Percentiles rank a stretch among this genome's conserved stretches.
Conservation (phyloP, 495 filamentous ascomycete genomes). For the Penicillium steckii region DNA sequence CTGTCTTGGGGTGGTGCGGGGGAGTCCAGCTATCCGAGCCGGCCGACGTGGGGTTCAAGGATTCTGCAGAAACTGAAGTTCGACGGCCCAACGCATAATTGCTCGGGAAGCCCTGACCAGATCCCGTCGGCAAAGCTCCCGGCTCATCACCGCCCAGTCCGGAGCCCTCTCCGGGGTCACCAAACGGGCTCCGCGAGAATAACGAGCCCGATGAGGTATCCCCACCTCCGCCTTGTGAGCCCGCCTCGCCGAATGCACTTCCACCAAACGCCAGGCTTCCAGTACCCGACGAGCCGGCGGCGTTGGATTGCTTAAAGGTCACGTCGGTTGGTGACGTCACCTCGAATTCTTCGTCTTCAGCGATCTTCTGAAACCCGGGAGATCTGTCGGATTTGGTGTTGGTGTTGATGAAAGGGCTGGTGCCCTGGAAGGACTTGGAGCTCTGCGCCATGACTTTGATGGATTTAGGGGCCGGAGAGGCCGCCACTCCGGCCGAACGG, state of each 20-base stretch:
- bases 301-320: conserved; percentile 46
- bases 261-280: conserved; percentile 27
- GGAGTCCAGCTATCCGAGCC: conserved; percentile 87
- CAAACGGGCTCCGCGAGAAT: conserved; percentile 41
- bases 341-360: conserved; percentile 62
- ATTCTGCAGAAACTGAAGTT: conserved; percentile 96
- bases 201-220: conserved; percentile 18
- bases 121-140: conserved; percentile 31
- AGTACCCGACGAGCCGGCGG: conserved; percentile 23
- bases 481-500: conserved; percentile 33
- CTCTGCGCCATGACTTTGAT: conserved; percentile 48
- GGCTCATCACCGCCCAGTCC: conserved; percentile 25
- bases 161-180: conserved; percentile 12
- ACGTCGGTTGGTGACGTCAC: conserved; percentile 62
- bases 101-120: conserved; percentile 71
- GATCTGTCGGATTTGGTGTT: conserved; percentile 30
- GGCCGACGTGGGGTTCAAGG: conserved; percentile 81
- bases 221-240: conserved; percentile 10
- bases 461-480: conserved; percentile 28
- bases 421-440: conserved; percentile 53
- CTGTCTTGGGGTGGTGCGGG: conserved; percentile 76
- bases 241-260: conserved; percentile 25
- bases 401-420: conserved; percentile 53
- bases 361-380: conserved; percentile 47
- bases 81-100: conserved; percentile 93